Base-by-base conservation (phyloP, 257 asterid species). In the Forsythia suspensa region DNA sequence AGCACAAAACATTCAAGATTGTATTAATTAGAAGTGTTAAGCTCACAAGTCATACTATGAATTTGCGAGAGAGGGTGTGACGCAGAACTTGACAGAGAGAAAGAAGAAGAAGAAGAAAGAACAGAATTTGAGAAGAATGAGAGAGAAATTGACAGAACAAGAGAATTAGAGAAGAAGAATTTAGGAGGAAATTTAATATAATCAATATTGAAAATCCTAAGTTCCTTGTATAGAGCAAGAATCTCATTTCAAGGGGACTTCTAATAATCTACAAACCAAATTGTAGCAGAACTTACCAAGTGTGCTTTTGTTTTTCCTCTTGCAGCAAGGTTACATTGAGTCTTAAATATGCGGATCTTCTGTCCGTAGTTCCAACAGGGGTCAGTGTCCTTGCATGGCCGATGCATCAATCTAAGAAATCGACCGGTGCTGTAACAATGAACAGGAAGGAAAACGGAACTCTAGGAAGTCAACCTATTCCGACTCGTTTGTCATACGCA, bases 311-410 rank as follows among this genome's bases (percentile, higher is more conserved):
- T 38, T 78, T 55, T 73, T 80, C 85, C 71, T 77, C 71, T 81
- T 75, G 87, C 96, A 93, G 98, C 88, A 95, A 92, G 88, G 87
- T 95, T 72, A 90, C 92, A 16, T 95, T 93, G 77, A 85, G 96
- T 81, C 96, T 95, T 76, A 87, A 91, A 86, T 95, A 95, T 38
- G 86, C 91, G 13, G 94, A 92, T 84, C 93, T 93, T 57, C 76
- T 89, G 82, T 86, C 94, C 66, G 87, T 89, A 59, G 93, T 95
- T 84, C 99, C 99, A 61, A 85, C 97, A 43, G 88, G 76, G 63
- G 90, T 92, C 72, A 91, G 88, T 82, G 99, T 92, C 76, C 84
- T 95, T 77, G 96, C 97, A 70, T 95, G 98, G 98, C 98, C 97
- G 6, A 37, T 81, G 84, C 87, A 86, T 46, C 92, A 90, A 77